These are phyloP conservation scores for Musa acuminata DNA, from an alignment of 176 grass and related monocot genomes.

Conservation along the genomic window DNA sequence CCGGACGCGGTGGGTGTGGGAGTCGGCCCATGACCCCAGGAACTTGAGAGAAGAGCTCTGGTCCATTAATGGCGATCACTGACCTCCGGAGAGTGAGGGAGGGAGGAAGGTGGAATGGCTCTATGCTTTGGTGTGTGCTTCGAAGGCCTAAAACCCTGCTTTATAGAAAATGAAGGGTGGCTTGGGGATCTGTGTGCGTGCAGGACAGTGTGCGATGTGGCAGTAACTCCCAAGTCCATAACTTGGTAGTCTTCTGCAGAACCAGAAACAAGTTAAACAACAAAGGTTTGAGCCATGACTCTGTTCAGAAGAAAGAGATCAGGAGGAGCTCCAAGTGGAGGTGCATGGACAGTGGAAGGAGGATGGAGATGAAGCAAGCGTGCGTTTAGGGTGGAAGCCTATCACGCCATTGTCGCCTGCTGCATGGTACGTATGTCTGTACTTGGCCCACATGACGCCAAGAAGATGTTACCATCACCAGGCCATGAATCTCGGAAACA, in stretches of 20 bases:
- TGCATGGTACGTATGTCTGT: neutral
- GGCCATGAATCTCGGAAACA: neutral
- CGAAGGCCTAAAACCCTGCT: neutral
- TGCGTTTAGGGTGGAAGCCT: too few relatives aligned
- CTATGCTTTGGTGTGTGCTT: too few relatives aligned
- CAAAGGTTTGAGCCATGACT: too few relatives aligned
- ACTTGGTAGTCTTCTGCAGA: neutral
- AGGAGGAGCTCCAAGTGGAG: too few relatives aligned
- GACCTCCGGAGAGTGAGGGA: neutral
- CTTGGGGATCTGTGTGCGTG: neutral
- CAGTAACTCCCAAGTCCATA: neutral
- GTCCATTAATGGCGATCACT: too few relatives aligned
- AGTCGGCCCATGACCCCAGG: constrained; percentile 1
- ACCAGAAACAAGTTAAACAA: too few relatives aligned
- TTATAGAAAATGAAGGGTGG: neutral
- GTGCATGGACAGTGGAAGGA: neutral
- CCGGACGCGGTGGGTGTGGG: constrained; percentile 5
- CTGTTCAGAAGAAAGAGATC: too few relatives aligned
- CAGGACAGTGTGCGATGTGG: neutral
- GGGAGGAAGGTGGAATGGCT: too few relatives aligned
- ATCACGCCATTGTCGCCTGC: neutral
- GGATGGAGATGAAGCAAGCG: neutral
- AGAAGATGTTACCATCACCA: neutral
- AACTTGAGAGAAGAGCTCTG: neutral
- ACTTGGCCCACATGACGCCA: neutral